phyloP scores from a whole-genome alignment of 495 filamentous ascomycete genomes.

The Filosporella fistucella region DNA sequence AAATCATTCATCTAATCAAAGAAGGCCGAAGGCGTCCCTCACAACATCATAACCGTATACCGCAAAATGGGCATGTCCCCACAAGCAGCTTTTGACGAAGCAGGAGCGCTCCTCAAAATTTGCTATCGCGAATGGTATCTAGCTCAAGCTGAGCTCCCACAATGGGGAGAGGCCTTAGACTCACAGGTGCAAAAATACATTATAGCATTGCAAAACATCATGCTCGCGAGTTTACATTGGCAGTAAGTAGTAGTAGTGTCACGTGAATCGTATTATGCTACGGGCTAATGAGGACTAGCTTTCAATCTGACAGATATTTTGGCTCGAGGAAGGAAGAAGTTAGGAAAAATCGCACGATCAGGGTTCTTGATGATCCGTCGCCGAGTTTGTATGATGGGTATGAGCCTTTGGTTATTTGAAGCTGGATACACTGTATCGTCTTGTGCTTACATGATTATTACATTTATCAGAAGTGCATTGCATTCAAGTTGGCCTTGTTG shows the following conservation, averaged over 20 bases:
- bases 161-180: not conserved
- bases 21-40: constrained; percentile 2
- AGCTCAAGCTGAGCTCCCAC: not conserved
- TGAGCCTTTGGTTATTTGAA: too few relatives aligned
- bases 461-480: too few relatives aligned
- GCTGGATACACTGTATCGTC: too few relatives aligned
- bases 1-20: not conserved
- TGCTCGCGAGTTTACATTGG: constrained; percentile 1
- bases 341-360: constrained; percentile 2
- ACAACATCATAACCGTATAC: constrained; percentile 3
- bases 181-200: not conserved
- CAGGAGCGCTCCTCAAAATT: not conserved
- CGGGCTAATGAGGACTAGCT: too few relatives aligned
- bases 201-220: not conserved
- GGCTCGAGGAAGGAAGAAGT: not conserved
- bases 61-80: not conserved
- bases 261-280: too few relatives aligned
- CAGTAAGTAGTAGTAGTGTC: not conserved
- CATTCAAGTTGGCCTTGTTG: too few relatives aligned
- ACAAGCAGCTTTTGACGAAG: not conserved
- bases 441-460: too few relatives aligned
- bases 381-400: too few relatives aligned
- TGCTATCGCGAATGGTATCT: constrained; percentile 7
- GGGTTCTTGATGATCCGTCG: not conserved
- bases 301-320: not conserved